A percentile compares a stretch with the other conserved stretches of the same genome.
Conservation (phyloP, 768 basidiomycete genomes). For the Termitomyces sp. region DNA sequence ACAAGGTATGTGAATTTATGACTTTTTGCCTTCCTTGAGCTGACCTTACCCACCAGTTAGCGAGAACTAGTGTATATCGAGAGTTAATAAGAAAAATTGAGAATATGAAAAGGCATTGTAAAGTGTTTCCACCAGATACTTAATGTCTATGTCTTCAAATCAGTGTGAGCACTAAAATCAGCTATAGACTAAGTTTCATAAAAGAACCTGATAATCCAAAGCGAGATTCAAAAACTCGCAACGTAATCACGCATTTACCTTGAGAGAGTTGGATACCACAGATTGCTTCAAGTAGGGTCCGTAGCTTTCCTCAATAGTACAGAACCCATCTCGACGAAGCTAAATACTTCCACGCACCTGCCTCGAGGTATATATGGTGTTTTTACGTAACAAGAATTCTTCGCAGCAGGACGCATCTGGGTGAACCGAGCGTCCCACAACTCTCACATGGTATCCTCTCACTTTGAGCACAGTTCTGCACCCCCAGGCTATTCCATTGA, state of each 20-base stretch:
- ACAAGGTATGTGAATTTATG: background rate
- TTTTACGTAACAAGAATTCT: background rate
- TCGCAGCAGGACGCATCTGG: background rate
- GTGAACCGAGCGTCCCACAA: background rate
- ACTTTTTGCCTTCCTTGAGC: background rate
- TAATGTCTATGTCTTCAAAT: background rate
- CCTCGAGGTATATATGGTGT: background rate
- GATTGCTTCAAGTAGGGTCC: background rate
- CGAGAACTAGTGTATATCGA: background rate
- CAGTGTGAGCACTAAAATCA: background rate
- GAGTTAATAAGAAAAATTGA: no score
- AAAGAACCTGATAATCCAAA: no score
- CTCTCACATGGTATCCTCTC: background rate
- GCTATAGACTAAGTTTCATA: no score
- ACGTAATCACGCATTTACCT: background rate
- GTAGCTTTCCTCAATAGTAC: background rate
- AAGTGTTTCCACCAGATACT: no score
- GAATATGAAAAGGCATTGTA: background rate
- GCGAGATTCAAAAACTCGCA: background rate
- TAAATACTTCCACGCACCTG: background rate
- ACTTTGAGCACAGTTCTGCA: background rate
- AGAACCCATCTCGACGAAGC: background rate
- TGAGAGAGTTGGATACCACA: no score
- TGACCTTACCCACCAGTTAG: background rate
- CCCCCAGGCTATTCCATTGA: background rate